Conservation (phyloP, 768 basidiomycete genomes). For the Lactarius akahatsu region DNA sequence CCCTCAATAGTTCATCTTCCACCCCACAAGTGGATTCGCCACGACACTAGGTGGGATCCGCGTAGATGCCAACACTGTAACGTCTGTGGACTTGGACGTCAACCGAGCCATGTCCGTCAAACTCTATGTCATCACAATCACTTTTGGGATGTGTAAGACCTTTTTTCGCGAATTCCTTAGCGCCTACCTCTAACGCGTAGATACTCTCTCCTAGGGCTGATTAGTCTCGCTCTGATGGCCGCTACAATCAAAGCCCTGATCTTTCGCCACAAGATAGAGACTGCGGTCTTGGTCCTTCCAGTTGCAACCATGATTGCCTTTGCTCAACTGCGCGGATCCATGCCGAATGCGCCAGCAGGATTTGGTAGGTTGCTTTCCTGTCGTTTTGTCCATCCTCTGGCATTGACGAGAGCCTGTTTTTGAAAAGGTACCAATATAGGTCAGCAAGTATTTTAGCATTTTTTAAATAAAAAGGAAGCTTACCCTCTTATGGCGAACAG, state of each 20-base stretch:
- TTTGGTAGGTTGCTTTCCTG: conserved; percentile 28
- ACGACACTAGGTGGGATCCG: neutral
- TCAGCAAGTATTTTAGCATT: neutral
- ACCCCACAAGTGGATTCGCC: conserved; percentile 8
- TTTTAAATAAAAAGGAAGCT: neutral
- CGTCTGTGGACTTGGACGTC: conserved; percentile 2
- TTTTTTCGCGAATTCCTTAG: neutral
- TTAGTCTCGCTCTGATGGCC: conserved; percentile 19
- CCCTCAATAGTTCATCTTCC: neutral
- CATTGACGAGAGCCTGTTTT: neutral
- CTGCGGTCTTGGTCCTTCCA: conserved; percentile 31
- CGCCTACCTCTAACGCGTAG: neutral
- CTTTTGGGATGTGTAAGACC: conserved; percentile 25
- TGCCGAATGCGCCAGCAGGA: conserved; percentile 32
- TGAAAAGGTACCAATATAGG: conserved; percentile 20
- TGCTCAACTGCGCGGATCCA: conserved; percentile 31
- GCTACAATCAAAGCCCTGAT: conserved; percentile 24
- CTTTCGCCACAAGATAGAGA: conserved; percentile 30
- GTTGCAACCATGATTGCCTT: conserved; percentile 35
- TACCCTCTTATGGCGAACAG: neutral
- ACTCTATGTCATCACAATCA: conserved; percentile 17
- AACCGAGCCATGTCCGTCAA: conserved; percentile 16
- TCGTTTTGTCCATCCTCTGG: too few relatives aligned
- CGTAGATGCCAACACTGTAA: neutral
- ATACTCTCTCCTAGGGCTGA: conserved; percentile 10